Percentiles rank a stretch among this genome's conserved stretches.
Evolutionary conservation across 2,329 filamentous ascomycete species (phyloP).

Genomic region (Neophaeococcomyces mojaviensis): DNA sequence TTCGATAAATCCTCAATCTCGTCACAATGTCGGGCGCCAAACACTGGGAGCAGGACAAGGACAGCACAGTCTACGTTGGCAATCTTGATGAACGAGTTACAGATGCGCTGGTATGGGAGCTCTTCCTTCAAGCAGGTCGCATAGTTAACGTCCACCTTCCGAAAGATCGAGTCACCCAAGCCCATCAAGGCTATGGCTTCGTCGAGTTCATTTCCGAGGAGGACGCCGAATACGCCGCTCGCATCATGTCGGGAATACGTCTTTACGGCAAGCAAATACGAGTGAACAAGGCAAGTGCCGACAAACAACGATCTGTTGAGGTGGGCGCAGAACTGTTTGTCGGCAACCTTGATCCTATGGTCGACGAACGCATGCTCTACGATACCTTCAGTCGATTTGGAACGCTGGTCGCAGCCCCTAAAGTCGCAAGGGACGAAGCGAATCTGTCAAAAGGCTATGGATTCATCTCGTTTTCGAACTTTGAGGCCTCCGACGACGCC

Average conservation of each 20-base stretch:
- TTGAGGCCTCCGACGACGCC: slow-evolving; percentile 87
- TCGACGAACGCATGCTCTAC: slow-evolving; percentile 91
- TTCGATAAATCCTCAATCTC: too few species aligned
- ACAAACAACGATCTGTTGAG: slow-evolving; percentile 88
- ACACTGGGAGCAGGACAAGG: slow-evolving; percentile 96
- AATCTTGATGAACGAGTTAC: slow-evolving; percentile 96
- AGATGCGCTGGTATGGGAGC: slow-evolving; percentile 86
- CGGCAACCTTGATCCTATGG: slow-evolving; percentile 88
- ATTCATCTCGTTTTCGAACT: slow-evolving; percentile 87
- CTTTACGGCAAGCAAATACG: slow-evolving; percentile 90
- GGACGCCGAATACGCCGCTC: slow-evolving; percentile 92
- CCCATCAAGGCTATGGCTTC: slow-evolving; percentile 96
- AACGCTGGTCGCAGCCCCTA: slow-evolving; percentile 72
- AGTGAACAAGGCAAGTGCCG: slow-evolving; percentile 88
- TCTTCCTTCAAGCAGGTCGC: slow-evolving; percentile 95
- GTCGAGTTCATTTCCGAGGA: slow-evolving; percentile 95
- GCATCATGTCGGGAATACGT: slow-evolving; percentile 93
- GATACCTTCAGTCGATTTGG: slow-evolving; percentile 94
- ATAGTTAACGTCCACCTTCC: slow-evolving; percentile 98
- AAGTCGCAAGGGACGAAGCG: slow-evolving; percentile 78
- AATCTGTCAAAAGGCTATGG: slow-evolving; percentile 91
- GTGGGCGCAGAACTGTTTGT: slow-evolving; percentile 96
- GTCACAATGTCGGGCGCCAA: slow-evolving; percentile 58
- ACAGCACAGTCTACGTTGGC: slow-evolving; percentile 94
- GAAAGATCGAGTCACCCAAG: slow-evolving; percentile 94